These are phyloP conservation scores for Annulohypoxylon truncatum DNA, from an alignment of 2,329 filamentous ascomycete genomes.

Conservation along the genomic window DNA sequence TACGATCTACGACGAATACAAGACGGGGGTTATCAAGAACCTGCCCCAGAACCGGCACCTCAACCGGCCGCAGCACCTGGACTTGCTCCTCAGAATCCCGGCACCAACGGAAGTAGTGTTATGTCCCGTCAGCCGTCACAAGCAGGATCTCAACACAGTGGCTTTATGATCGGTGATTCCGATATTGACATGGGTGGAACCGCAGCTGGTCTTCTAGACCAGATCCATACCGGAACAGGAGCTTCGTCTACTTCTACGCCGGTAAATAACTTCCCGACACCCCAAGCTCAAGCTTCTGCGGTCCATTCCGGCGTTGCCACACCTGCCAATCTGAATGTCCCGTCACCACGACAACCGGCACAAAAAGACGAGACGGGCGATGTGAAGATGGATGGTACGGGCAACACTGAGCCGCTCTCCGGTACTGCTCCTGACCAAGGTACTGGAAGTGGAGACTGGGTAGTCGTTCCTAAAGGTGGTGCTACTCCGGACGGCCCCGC, in stretches of 20 bases:
- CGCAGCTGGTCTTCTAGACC: conserved; percentile 73
- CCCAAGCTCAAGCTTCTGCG: conserved; percentile 68
- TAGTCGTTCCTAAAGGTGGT: conserved; percentile 75
- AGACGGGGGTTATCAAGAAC: conserved; percentile 80
- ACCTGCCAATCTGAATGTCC: conserved; percentile 60
- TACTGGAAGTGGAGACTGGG: conserved; percentile 74
- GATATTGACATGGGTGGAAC: conserved; percentile 75
- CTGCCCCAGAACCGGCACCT: conserved; percentile 58
- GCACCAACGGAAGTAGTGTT: conserved; percentile 42
- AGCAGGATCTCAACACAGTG: conserved; percentile 66
- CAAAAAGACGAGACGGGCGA: conserved; percentile 50
- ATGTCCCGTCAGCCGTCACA: conserved; percentile 67
- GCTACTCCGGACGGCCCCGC: conserved; percentile 55
- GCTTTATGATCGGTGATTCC: conserved; percentile 67
- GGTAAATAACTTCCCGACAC: conserved; percentile 69
- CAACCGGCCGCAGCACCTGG: conserved; percentile 40
- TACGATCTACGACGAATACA: conserved; percentile 77
- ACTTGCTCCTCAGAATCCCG: conserved; percentile 32
- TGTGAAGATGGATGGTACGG: conserved; percentile 69
- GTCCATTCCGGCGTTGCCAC: conserved; percentile 68
- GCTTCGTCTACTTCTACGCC: conserved; percentile 71
- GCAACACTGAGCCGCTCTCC: conserved; percentile 53
- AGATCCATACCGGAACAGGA: conserved; percentile 73
- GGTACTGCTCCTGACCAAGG: conserved; percentile 62
- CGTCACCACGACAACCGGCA: conserved; percentile 57